Evolutionary conservation across 2,329 filamentous ascomycete genomes (phyloP), one percentile per base, ranked within the genome.

Genomic region (Penicillium carneum): DNA sequence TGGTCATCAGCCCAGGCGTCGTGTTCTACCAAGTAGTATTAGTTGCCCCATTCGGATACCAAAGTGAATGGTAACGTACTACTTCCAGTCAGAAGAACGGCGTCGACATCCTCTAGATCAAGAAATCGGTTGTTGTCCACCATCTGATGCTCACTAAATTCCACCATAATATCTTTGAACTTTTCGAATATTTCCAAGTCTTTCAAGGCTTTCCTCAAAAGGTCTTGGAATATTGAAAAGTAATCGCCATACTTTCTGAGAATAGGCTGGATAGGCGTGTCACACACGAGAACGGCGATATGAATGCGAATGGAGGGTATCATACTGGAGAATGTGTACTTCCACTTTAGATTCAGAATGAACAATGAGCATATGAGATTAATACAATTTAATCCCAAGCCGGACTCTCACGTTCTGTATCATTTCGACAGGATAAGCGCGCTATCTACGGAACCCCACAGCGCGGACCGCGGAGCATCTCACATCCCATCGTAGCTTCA

Each of bases 1-100:
- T 75, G 69, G 36, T 81, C 75, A 50, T 82, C 73, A 46, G 80
- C 72, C 59, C 78, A 82, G 1, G 81, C 77, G 18, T 79, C 81
- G 65, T 74, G 67, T 56, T 73, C 73, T 75, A 43, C 2, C 1
- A 12, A 14, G 18, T 62, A 56, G 53, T 20, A 26, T 59, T n/a
- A 31, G 14, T 31, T 23, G 9, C 5, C 12, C 9, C 16, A 16
- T 57, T 11, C 3, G 1, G 2, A 0, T 5, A 12, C 16, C 23
- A 4, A 33, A 20, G 31, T 47, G 9, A 0, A 34, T 18, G 18
- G 11, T 11, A 36, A 62, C 72, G 20, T 68, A 76, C 73, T 75
- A 59, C 71, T 74, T 49, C 73, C 73, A 6, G 69, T 72, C 29
- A 76, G 57, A 2, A 75, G 62, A 12, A 75, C 36, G 0, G 70